Evolutionary conservation across 257 asterid genomes (phyloP).

Genomic region (Perilla frutescens): DNA sequence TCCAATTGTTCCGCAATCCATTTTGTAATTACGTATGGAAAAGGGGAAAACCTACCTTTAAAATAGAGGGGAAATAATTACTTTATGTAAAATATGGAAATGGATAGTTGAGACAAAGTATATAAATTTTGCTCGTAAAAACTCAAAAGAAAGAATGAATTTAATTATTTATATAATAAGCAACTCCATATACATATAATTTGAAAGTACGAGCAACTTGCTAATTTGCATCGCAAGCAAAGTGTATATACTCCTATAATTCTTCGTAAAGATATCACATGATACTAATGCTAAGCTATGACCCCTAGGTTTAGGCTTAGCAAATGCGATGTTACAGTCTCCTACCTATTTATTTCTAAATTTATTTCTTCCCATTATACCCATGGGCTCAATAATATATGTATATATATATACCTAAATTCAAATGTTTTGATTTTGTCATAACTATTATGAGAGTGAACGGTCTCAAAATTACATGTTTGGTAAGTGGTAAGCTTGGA

Average conservation of each 20-base stretch:
- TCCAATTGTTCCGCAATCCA: background rate
- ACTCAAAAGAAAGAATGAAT: constrained; percentile 22
- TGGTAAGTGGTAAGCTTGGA: too few relatives aligned
- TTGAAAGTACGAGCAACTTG: constrained; percentile 41
- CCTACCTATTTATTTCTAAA: background rate
- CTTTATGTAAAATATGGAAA: background rate
- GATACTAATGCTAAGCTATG: background rate
- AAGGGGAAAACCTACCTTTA: background rate
- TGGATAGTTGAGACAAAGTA: background rate
- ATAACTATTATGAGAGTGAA: background rate
- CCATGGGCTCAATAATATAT: background rate
- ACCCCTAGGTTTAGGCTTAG: constrained; percentile 25
- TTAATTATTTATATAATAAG: constrained; percentile 24
- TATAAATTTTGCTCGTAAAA: constrained; percentile 30
- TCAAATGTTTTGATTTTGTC: background rate
- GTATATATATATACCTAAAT: too few relatives aligned
- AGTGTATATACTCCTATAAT: constrained; percentile 10
- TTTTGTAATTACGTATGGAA: background rate
- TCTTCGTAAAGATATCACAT: constrained; percentile 33
- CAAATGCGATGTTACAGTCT: constrained; percentile 3
- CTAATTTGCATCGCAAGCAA: constrained; percentile 33
- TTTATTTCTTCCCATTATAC: background rate
- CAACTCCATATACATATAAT: constrained; percentile 24
- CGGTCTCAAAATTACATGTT: background rate
- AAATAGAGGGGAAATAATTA: background rate